Base-by-base conservation (phyloP, 108 stramenopile species). In the Schizochytrium sp. region DNA sequence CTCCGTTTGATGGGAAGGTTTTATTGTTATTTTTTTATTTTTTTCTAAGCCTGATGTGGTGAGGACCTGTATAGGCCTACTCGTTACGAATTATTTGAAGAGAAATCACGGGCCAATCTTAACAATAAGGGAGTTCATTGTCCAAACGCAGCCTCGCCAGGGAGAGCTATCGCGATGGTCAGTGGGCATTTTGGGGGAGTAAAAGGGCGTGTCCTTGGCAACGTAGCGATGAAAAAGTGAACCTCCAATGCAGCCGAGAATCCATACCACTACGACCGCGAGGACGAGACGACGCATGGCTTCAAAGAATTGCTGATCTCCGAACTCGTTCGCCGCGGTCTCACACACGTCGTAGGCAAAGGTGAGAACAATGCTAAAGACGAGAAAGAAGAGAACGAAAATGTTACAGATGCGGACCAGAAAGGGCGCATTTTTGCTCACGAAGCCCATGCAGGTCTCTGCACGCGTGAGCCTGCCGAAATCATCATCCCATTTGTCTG, bases 401-500 rank as follows among this genome's bases (percentile, higher is more conserved):
- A 83, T 53, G 4, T 83, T 83, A 45, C 76, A 83, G 25, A 83
- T 47, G 48, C 76, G 45, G 12, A 83, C 76, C 43, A 23, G 19
- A 83, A 83, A 53, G n/a, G 76, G 76, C n/a, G 48, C 76, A 34
- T 83, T 83, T 28, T 83, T 83, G 51, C 48, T 53, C 19, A 83
- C 48, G 48, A 83, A 83, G 45, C 76, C 76, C 76, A 83, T 83
- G 76, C 45, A 53, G 10, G 51, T 83, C 51, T 83, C 76, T 6
- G 25, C 19, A 23, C 76, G 76, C 51, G 76, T 25, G n/a, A 83
- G 51, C 16, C 76, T 21, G 48, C 76, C 76, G 28, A 53, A 83
- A 28, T 83, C 76, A 23, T 83, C 76, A 12, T 53, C 76, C 76
- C 76, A 83, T 34, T 83, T 83, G 51, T 83, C 76, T 25, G 76